phyloP scores from a whole-genome alignment of 1,139 yeast species.

The Taphrina populina region DNA sequence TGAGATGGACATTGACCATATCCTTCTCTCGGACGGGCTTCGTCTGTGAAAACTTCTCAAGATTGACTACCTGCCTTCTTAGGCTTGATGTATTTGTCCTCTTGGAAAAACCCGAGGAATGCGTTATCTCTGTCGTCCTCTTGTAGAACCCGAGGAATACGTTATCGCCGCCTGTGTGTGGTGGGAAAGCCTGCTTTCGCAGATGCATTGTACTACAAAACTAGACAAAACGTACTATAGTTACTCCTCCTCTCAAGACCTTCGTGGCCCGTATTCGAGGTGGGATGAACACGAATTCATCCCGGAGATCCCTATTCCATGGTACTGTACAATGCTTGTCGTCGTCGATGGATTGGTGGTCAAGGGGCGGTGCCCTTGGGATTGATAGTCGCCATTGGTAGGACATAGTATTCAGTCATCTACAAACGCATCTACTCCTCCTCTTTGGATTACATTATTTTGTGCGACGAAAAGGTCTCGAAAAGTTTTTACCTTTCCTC shows the following conservation, averaged over 20 bases:
- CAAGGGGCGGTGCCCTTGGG: neutral
- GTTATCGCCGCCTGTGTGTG: no score
- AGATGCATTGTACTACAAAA: neutral
- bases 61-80: no score
- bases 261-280: neutral
- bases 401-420: neutral
- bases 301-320: neutral
- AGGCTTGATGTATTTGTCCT: no score
- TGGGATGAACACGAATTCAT: neutral
- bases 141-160: no score
- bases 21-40: no score
- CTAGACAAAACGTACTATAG: neutral
- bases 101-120: no score
- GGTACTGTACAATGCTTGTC: neutral
- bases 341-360: neutral
- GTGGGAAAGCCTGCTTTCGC: neutral
- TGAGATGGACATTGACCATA: no score
- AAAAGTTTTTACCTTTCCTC: neutral
- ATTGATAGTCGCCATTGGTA: neutral
- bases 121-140: no score
- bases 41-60: no score
- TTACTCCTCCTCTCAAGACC: neutral
- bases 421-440: neutral
- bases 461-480: neutral
- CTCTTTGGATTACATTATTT: neutral